These are phyloP conservation scores for Barbarea vulgaris DNA, from an alignment of 345 rosid genomes.

Conservation along the genomic window DNA sequence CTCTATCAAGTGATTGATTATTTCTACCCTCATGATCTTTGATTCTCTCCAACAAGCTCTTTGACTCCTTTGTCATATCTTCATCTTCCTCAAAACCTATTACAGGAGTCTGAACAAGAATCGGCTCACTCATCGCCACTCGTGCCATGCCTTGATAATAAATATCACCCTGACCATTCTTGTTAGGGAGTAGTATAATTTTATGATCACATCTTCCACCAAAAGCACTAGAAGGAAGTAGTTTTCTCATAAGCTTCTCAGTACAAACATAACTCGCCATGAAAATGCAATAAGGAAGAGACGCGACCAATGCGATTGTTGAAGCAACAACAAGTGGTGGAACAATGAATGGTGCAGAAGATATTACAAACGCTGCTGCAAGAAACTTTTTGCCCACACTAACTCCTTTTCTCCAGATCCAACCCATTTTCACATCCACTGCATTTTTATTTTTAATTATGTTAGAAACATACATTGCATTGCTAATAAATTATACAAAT, in stretches of 20 bases:
- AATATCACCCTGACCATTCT: slow-evolving; percentile 24
- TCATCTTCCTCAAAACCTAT: slow-evolving; percentile 29
- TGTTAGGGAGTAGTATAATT: neutral
- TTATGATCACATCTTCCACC: slow-evolving; percentile 24
- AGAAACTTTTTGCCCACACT: slow-evolving; percentile 60
- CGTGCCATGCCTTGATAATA: slow-evolving; percentile 12
- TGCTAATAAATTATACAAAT: neutral
- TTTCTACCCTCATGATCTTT: slow-evolving; percentile 44
- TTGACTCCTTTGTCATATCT: slow-evolving; percentile 48
- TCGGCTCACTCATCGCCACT: slow-evolving; percentile 10
- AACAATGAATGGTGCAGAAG: slow-evolving; percentile 63
- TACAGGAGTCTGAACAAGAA: slow-evolving; percentile 4
- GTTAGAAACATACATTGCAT: neutral
- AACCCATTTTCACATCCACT: slow-evolving; percentile 41
- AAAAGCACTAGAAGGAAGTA: slow-evolving; percentile 54
- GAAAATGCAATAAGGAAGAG: slow-evolving; percentile 63
- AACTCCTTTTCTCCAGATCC: slow-evolving; percentile 56
- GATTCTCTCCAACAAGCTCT: slow-evolving; percentile 48
- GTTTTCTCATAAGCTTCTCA: slow-evolving; percentile 63
- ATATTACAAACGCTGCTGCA: slow-evolving; percentile 52
- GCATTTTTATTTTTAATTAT: no score
- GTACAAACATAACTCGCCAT: slow-evolving; percentile 74
- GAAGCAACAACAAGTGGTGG: slow-evolving; percentile 69
- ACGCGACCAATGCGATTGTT: slow-evolving; percentile 55
- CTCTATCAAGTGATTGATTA: slow-evolving; percentile 12